Evolutionary conservation across 305 asterid genomes (phyloP), one percentile per base, ranked within the genome.

Genomic region (Solanum hybrid): DNA sequence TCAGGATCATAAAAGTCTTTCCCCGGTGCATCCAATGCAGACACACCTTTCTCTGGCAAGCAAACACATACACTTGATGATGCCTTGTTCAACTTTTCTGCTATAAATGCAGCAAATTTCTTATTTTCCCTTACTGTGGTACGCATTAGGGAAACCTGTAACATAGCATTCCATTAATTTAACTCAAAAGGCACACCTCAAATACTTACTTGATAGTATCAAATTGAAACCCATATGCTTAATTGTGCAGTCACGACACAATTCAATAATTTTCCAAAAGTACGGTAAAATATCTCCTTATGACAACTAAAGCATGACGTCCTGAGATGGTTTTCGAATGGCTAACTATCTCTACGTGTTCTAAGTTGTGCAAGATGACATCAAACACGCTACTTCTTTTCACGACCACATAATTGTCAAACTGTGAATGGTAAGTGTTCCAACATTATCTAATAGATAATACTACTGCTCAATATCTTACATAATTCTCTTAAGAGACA

Each of bases 21-120:
- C 22, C 95, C 97, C 24, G 95, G 97, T 86, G 98, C 97, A 95
- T 97, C 99, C 93, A 97, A 91, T 64, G 98, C 98, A 91, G 99
- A 97, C 86, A 96, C 91, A 87, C 99, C 99, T 87, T 90, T 92
- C 92, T 94, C 95, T 86, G 99, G 99, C 89, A 97, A 93, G 96
- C 99, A 96, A 91, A 97, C 91, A 80, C 95, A 40, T 88, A 97
- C 90, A 89, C 92, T 94, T 74, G 99, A 97, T 69, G 96, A 93
- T 83, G 97, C 94, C 91, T 92, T 96, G 90, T 95, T 96, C 92
- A 96, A 90, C 94, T 96, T 97, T 89, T 95, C 94, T 57, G 98
- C 96, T 85, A 97, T 95, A 94, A 97, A 97, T 90, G 94, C 95
- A 85, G 99, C 99, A 91, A 95, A 93, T 92, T 95, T 95, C 92